Evolutionary conservation across 2,329 filamentous ascomycete species (phyloP).

Genomic region (Epichloe sp.): DNA sequence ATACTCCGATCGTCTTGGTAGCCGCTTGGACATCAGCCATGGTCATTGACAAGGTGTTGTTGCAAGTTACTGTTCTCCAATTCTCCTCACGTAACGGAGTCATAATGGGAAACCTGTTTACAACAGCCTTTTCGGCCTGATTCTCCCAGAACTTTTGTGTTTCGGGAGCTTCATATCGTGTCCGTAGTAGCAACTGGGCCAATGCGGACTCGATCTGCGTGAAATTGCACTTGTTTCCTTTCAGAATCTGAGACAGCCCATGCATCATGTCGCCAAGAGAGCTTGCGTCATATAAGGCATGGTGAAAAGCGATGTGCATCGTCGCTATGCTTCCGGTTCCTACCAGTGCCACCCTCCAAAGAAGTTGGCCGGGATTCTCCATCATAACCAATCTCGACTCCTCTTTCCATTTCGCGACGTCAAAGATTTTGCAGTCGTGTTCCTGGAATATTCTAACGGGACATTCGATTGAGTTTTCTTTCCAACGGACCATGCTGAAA

Average conservation of each 20-base stretch:
- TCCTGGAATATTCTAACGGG: constrained; percentile 7
- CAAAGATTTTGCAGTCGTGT: background rate
- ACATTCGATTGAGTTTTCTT: background rate
- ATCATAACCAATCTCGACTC: constrained; percentile 22
- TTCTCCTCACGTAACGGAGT: constrained; percentile 42
- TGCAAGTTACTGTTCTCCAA: constrained; percentile 21
- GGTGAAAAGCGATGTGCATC: constrained; percentile 49
- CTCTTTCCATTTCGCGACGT: constrained; percentile 22
- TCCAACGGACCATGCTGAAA: constrained; percentile 64
- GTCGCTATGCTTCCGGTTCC: constrained; percentile 9
- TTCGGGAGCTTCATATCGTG: constrained; percentile 15
- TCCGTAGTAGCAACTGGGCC: constrained; percentile 26
- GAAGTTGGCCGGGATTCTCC: constrained; percentile 35
- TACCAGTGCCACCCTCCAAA: constrained; percentile 49
- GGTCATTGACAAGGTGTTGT: constrained; percentile 21
- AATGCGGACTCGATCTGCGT: constrained; percentile 23
- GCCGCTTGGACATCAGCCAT: constrained; percentile 36
- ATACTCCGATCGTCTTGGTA: constrained; percentile 48
- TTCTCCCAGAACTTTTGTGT: constrained; percentile 50
- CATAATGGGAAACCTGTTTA: constrained; percentile 65
- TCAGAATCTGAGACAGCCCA: constrained; percentile 33
- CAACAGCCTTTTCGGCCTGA: constrained; percentile 36
- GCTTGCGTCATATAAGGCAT: constrained; percentile 75
- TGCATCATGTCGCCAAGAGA: constrained; percentile 54
- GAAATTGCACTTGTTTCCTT: constrained; percentile 7